Evolutionary conservation across 805 yeast species (phyloP).

Genomic region (Debaryomyces hansenii): DNA sequence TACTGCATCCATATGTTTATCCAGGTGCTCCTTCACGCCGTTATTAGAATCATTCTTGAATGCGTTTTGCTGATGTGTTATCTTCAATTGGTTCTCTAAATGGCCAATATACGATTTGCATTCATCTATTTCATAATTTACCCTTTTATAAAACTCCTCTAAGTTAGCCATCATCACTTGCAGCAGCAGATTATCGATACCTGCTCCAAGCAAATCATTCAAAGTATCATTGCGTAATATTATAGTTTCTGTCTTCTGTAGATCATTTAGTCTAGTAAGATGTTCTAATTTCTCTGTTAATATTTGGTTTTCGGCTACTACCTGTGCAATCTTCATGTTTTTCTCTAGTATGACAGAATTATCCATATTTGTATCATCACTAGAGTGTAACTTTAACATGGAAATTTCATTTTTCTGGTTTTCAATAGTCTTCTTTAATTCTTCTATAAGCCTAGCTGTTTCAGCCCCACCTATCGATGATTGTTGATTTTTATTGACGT

Average conservation of each 20-base stretch:
- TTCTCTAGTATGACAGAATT: conserved; percentile 6
- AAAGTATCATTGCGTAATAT: conserved; percentile 59
- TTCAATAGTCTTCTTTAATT: conserved; percentile 60
- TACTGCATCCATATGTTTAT: conserved; percentile 26
- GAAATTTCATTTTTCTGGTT: conserved; percentile 56
- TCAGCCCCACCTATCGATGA: conserved; percentile 42
- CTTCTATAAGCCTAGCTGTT: conserved; percentile 44
- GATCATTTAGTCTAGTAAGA: conserved; percentile 61
- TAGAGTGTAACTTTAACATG: conserved; percentile 22
- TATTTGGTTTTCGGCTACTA: conserved; percentile 64
- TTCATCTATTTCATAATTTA: conserved; percentile 56
- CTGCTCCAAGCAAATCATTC: conserved; percentile 55
- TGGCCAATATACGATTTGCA: conserved; percentile 58
- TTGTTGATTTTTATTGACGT: conserved; percentile 55
- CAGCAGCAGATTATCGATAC: conserved; percentile 31
- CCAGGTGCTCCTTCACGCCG: neutral
- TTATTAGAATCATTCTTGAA: neutral
- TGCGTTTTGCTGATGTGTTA: conserved; percentile 7
- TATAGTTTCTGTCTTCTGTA: conserved; percentile 55
- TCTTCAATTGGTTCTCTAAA: conserved; percentile 54
- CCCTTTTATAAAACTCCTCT: conserved; percentile 49
- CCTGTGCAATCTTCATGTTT: conserved; percentile 15
- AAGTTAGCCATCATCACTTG: conserved; percentile 46
- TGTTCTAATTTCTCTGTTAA: conserved; percentile 70
- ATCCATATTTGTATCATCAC: neutral